Base-by-base conservation (phyloP, 352 stramenopile genomes). In the Pythium sp. region DNA sequence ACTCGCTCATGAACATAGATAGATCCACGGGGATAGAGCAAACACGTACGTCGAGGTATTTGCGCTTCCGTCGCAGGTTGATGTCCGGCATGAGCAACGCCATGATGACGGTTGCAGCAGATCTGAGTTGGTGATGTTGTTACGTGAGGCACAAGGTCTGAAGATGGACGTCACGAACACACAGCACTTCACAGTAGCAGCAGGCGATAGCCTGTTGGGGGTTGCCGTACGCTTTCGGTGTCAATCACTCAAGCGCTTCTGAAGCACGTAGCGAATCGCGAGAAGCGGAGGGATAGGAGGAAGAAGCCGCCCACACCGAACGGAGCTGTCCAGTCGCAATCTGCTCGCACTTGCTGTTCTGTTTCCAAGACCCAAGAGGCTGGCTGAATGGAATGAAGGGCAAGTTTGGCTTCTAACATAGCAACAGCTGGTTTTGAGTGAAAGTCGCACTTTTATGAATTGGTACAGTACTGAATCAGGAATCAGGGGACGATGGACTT, bases 41-140 rank as follows among this genome's bases (percentile, higher is more conserved):
- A 5, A 47, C 41, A 66, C 74, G 41, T 60, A 90, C 85, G 73
- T 91, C 76, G 28, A 91, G 70, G 60, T 75, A 75, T 57, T 70
- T 74, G n/a, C 86, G 84, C 24, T 75, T 83, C 12, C 79, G 83
- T 9, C 83, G 83, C 36, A 93, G 77, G 32, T 87, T 86, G 59
- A 90, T 86, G 68, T 91, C 81, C 30, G 81, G 81, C 80, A 91
- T 88, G 57, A 89, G 68, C 60, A 89, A 61, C 58, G 80, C 64
- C 80, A 90, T 91, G 30, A 22, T 32, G 56, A 46, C 30, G 53
- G 66, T 64, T 24, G 47, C 46, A 26, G 51, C 54, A 59, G 6
- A 36, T 22, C 28, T 11, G 28, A 46, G 20, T 3, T 18, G 26
- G 26, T 38, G 38, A 46, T 64, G 64, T 20, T 28, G 43, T 54